Conservation (phyloP, 495 filamentous ascomycete species). For the Tuber aestivum region DNA sequence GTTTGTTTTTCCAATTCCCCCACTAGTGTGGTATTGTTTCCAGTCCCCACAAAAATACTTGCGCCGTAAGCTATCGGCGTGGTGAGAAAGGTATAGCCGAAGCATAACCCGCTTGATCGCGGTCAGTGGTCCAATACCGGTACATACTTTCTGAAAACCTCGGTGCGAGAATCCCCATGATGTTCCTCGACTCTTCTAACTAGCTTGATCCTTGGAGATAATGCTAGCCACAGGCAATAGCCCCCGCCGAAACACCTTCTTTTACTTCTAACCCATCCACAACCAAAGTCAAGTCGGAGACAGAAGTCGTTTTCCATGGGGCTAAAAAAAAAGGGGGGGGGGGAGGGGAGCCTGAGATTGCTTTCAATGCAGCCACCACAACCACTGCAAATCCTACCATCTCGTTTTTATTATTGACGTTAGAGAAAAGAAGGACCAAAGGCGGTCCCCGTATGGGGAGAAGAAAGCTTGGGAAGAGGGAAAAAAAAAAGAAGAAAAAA, state of each 20-base stretch:
- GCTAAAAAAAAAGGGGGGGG: background rate
- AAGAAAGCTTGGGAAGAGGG: background rate
- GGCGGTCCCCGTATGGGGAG: background rate
- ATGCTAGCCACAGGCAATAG: background rate
- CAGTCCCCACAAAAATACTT: background rate
- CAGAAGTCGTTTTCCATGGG: background rate
- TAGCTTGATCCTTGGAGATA: background rate
- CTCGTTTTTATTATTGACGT: too few relatives aligned
- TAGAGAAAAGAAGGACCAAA: background rate
- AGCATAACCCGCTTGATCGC: background rate
- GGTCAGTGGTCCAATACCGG: background rate
- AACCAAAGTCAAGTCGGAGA: background rate
- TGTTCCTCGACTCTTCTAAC: background rate
- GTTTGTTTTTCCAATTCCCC: background rate
- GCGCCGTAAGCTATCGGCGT: background rate
- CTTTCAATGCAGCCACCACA: too few relatives aligned
- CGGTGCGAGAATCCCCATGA: background rate
- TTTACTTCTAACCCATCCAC: background rate
- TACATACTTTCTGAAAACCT: background rate
- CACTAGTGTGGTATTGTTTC: background rate
- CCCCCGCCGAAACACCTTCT: background rate
- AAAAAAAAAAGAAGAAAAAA: conserved; percentile 1
- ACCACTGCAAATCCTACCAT: background rate
- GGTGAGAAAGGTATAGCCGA: background rate
- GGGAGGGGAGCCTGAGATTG: too few relatives aligned